A percentile compares a stretch with the other conserved stretches of the same genome.
Conservation (phyloP, 495 filamentous ascomycete genomes). For the Trypethelium eluteriae region DNA sequence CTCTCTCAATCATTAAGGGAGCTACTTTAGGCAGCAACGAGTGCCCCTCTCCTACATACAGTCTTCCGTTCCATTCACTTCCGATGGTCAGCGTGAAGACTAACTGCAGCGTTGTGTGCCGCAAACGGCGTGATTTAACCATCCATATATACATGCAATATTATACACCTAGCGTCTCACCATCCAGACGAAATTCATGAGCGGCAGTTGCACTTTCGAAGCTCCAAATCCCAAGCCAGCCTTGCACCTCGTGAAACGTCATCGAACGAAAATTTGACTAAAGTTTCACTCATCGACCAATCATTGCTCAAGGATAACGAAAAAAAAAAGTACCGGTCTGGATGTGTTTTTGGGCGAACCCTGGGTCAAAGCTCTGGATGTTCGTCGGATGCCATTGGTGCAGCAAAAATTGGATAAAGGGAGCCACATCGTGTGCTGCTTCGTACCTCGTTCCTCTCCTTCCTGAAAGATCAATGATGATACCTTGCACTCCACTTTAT, state of each 20-base stretch:
- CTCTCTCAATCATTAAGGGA: not conserved
- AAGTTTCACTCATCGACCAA: not conserved
- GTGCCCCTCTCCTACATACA: not conserved
- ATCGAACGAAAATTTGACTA: not conserved
- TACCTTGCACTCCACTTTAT: not conserved
- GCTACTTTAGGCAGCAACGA: conserved; percentile 7
- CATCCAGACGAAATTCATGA: not conserved
- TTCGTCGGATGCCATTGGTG: not conserved
- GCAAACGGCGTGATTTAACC: conserved; percentile 3
- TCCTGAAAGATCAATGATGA: not conserved
- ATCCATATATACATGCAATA: not conserved
- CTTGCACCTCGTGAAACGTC: not conserved
- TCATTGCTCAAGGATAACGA: not conserved
- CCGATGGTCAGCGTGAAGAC: not conserved
- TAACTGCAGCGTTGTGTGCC: not conserved
- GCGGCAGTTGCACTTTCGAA: not conserved
- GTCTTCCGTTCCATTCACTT: not conserved
- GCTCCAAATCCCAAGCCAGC: not conserved
- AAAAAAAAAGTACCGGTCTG: not conserved
- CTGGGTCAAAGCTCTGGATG: not conserved
- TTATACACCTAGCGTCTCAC: not conserved
- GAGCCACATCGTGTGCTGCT: not conserved
- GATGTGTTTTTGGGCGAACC: not conserved
- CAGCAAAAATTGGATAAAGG: not conserved
- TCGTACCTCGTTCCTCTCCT: not conserved